These are phyloP conservation scores for Leccinum sublutescens DNA, from an alignment of 768 basidiomycete genomes.

Conservation along the genomic window DNA sequence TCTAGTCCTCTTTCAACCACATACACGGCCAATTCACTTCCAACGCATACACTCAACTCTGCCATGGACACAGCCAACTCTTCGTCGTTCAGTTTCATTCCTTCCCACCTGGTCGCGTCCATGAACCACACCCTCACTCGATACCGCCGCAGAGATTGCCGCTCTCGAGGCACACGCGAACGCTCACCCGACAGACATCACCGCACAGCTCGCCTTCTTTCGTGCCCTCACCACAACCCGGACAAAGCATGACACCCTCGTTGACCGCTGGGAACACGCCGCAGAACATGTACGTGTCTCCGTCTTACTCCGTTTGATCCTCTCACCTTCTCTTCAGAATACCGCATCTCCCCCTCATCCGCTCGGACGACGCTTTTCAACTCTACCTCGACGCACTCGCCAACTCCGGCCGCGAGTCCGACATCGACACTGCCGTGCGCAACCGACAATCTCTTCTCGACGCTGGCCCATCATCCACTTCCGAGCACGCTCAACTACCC, in stretches of 20 bases:
- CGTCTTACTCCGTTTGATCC: not conserved
- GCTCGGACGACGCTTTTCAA: conserved; percentile 70
- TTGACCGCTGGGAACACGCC: conserved; percentile 81
- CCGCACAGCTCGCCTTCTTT: conserved; percentile 68
- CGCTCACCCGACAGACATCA: conserved; percentile 63
- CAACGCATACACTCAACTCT: not conserved
- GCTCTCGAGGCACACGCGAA: conserved; percentile 77
- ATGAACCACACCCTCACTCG: conserved; percentile 53
- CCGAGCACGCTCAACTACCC: conserved; percentile 13
- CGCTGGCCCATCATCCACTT: conserved; percentile 26
- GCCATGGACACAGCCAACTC: not conserved
- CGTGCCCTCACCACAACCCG: conserved; percentile 64
- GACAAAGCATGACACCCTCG: conserved; percentile 64
- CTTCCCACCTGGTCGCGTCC: conserved; percentile 31
- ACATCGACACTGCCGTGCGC: conserved; percentile 64
- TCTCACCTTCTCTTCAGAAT: conserved; percentile 44
- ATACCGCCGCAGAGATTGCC: conserved; percentile 67
- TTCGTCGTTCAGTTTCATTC: conserved; percentile 9
- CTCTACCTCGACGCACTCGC: conserved; percentile 71
- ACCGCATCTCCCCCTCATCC: conserved; percentile 67
- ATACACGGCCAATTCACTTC: not conserved
- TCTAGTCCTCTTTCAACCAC: not conserved
- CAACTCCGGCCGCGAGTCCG: conserved; percentile 52
- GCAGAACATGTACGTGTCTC: conserved; percentile 69
- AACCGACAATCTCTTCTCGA: conserved; percentile 63